A percentile compares a stretch with the other conserved stretches of the same genome.
phyloP scores from a whole-genome alignment of 2,329 filamentous ascomycete genomes.

The Talaromyces islandicus region DNA sequence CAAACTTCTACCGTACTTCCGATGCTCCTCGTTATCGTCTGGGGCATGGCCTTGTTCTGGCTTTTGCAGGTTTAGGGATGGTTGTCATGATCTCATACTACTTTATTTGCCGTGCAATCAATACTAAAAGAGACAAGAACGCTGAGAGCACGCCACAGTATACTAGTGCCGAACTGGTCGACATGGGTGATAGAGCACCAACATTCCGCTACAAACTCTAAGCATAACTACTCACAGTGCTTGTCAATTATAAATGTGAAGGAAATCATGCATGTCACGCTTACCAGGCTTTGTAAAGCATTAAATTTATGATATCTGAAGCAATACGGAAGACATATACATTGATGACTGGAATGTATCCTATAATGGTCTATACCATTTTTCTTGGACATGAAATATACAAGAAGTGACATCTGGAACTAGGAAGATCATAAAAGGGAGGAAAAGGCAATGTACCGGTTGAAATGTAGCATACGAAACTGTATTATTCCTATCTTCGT shows the following conservation, averaged over 20 bases:
- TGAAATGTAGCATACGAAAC: neutral
- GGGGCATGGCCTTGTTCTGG: neutral
- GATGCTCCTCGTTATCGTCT: constrained; percentile 1
- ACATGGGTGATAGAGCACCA: neutral
- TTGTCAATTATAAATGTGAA: too few species aligned
- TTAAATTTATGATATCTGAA: neutral
- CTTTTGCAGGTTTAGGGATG: neutral
- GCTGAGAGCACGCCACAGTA: neutral
- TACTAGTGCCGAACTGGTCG: neutral
- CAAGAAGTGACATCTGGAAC: neutral
- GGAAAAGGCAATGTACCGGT: neutral
- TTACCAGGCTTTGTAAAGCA: too few species aligned
- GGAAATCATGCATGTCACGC: too few species aligned
- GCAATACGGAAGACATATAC: neutral
- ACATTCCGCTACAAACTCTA: neutral
- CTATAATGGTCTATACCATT: too few species aligned
- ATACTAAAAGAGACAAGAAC: neutral
- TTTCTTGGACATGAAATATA: neutral
- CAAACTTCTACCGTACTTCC: constrained; percentile 1
- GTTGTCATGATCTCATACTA: neutral
- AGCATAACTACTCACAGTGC: neutral
- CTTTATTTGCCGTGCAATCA: neutral
- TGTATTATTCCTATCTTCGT: neutral
- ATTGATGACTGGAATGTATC: too few species aligned
- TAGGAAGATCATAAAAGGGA: neutral